phyloP scores from a whole-genome alignment of 2,329 filamentous ascomycete species.

The Emmonsiellopsis sp. region DNA sequence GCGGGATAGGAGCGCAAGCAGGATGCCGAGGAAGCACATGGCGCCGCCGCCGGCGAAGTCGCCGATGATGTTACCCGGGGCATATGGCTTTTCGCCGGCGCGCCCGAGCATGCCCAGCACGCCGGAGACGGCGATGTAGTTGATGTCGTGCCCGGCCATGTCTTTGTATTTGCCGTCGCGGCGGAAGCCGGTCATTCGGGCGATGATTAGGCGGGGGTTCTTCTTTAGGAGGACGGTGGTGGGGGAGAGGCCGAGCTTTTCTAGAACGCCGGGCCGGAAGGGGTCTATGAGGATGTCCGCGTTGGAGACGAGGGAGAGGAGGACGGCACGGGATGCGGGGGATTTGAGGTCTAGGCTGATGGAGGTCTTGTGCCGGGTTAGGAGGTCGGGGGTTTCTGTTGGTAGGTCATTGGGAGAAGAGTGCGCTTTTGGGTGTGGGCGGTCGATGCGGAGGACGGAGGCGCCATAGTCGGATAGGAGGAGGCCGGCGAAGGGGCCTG shows the following conservation, averaged over 20 bases:
- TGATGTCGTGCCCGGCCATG: constrained; percentile 95
- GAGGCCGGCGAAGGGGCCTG: constrained; percentile 80
- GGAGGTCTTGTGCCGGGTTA: constrained; percentile 72
- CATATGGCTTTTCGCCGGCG: constrained; percentile 57
- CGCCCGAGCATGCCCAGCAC: constrained; percentile 68
- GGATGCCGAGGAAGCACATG: constrained; percentile 68
- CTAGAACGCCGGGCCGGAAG: constrained; percentile 82
- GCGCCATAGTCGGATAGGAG: constrained; percentile 86
- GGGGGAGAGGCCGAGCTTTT: constrained; percentile 71
- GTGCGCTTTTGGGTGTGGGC: constrained; percentile 35
- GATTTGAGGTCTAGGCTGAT: constrained; percentile 73
- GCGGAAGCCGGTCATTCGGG: constrained; percentile 81
- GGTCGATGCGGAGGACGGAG: constrained; percentile 78
- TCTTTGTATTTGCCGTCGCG: constrained; percentile 72
- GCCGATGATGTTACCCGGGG: constrained; percentile 74
- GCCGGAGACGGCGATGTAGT: constrained; percentile 85
- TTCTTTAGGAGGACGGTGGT: constrained; percentile 50
- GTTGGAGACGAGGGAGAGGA: constrained; percentile 53
- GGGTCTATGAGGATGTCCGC: constrained; percentile 85
- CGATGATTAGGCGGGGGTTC: constrained; percentile 72
- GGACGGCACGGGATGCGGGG: constrained; percentile 50
- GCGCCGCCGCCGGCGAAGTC: constrained; percentile 89
- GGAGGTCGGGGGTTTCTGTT: constrained; percentile 55
- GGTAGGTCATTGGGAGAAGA: constrained; percentile 26
- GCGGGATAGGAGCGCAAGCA: constrained; percentile 66